Evolutionary conservation across 2,329 filamentous ascomycete genomes (phyloP), one percentile per base, ranked within the genome.

Genomic region (Sporothrix schenckii): DNA sequence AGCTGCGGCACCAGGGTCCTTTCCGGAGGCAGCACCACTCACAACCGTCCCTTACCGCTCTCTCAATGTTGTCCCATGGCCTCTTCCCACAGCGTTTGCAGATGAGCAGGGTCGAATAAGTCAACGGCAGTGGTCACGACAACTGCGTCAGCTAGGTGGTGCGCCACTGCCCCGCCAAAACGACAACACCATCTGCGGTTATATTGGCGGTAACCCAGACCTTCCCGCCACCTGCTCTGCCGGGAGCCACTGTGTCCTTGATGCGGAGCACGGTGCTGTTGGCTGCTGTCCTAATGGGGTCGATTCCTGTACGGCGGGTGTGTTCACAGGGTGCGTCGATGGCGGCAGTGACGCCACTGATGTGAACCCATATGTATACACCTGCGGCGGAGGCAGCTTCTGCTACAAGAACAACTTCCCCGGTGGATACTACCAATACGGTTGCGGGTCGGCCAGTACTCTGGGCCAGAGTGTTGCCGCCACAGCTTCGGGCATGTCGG

Each of bases 291-390:
- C 86, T 0, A 80, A 88, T 73, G 81, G 80, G 16, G 76, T 77
- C 16, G 81, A 78, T 2, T 75, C 81, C 7, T 89, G 87, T 76
- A 85, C 83, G 1, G 79, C 81, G 3, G 87, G 87, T 68, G 83
- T 89, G 52, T 89, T 83, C 76, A 89, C 86, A 2, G 82, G 80
- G 52, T 89, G 87, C 71, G 84, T 87, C 54, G 87, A 89, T 74
- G 75, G 75, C 66, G 84, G 83, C 75, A 86, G 82, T 69, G 79
- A 27, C 75, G 84, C 82, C 74, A 86, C 81, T 3, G 83, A 82
- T 69, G 79, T 83, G 69, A 83, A 89, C 73, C 86, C 86, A 0
- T 88, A 87, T 72, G 79, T 88, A 44, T 88, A 80, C 74, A 87
- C 86, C 11, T 89, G 87, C 76, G 73, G 76, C n/a, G 84, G 82